Evolutionary conservation across 78 protist species (phyloP).

Genomic region (Salpingoeca rosetta): DNA sequence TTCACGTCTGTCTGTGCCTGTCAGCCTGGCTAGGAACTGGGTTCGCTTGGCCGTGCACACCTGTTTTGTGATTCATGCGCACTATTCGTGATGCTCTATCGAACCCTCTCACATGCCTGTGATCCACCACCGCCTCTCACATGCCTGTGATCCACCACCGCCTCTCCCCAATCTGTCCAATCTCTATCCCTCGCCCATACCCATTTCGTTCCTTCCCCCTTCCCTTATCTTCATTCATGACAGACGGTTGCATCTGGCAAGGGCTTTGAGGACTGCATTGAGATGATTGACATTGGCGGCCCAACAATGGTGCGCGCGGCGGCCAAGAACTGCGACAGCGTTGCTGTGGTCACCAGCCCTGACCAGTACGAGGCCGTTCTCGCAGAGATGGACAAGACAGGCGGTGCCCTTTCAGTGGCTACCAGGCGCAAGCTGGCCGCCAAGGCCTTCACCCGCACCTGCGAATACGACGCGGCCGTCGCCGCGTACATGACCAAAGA

Average conservation of each 20-base stretch:
- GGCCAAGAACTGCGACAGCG: constrained; percentile 36
- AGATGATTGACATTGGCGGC: constrained; percentile 78
- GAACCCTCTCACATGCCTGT: too few relatives aligned
- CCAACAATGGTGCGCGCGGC: constrained; percentile 51
- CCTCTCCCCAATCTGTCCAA: too few relatives aligned
- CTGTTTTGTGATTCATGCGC: too few relatives aligned
- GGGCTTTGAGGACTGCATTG: constrained; percentile 45
- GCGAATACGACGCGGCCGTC: constrained; percentile 69
- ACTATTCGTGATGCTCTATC: too few relatives aligned
- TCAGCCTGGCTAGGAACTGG: too few relatives aligned
- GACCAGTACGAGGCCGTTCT: constrained; percentile 9
- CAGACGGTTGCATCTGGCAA: constrained; percentile 16
- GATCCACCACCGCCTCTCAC: too few relatives aligned
- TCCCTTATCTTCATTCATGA: too few relatives aligned
- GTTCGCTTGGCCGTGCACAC: too few relatives aligned
- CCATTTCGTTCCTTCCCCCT: constrained; percentile 33
- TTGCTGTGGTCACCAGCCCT: constrained; percentile 38
- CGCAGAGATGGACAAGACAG: not conserved
- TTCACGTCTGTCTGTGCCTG: too few relatives aligned
- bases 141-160: too few relatives aligned
- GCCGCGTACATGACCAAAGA: constrained; percentile 17
- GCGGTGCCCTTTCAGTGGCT: not conserved
- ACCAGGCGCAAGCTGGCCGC: constrained; percentile 11
- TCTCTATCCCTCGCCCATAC: constrained; percentile 1
- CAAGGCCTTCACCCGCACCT: constrained; percentile 67